Evolutionary conservation across 306 rosid species (phyloP).

Genomic region (Erythrophleum fordii): DNA sequence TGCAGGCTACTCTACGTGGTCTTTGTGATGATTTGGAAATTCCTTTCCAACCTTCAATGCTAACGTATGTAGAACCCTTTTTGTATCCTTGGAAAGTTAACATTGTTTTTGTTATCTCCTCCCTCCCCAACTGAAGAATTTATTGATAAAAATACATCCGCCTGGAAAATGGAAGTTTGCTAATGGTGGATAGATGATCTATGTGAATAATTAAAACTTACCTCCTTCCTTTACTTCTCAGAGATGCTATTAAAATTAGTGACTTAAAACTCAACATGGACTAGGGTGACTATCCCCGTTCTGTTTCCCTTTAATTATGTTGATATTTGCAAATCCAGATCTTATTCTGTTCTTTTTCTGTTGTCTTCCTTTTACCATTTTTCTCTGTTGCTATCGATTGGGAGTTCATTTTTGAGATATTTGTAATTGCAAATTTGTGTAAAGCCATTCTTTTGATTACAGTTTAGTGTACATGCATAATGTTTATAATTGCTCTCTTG

Average conservation of each 20-base stretch:
- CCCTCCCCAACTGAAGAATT: not conserved
- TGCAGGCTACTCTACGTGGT: constrained; percentile 65
- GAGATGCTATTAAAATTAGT: not conserved
- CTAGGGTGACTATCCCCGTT: not conserved
- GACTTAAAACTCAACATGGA: not conserved
- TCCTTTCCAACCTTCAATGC: constrained; percentile 78
- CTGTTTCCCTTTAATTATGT: not conserved
- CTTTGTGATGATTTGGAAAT: constrained; percentile 77
- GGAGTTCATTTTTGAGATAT: not conserved
- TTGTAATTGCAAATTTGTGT: not conserved
- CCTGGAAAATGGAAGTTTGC: not conserved
- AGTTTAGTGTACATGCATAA: constrained; percentile 1
- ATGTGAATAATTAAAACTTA: not conserved
- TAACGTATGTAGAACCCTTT: constrained; percentile 56
- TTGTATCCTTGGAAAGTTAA: constrained; percentile 15
- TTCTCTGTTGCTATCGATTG: not conserved
- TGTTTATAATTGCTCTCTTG: constrained; percentile 2
- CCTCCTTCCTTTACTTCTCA: not conserved
- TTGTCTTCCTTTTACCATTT: constrained; percentile 12
- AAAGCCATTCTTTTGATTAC: not conserved
- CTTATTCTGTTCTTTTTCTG: constrained; percentile 20
- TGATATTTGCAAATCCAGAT: not conserved
- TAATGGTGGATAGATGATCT: not conserved
- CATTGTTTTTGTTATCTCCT: not conserved
- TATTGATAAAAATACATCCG: not conserved